Evolutionary conservation across 1,139 yeast species (phyloP).

Genomic region (Kurtzmaniella quercitrusa): DNA sequence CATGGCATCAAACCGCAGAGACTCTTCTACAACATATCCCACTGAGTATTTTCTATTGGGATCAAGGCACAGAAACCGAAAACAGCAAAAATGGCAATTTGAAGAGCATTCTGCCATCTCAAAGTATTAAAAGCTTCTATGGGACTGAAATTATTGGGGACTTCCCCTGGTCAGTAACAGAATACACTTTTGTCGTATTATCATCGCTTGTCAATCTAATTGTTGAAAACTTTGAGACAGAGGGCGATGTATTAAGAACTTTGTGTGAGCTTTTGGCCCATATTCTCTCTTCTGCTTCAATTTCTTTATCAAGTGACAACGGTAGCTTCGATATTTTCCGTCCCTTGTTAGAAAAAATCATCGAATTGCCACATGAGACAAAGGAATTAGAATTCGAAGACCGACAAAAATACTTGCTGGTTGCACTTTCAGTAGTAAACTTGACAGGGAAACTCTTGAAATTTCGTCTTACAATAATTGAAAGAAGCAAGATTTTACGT

Average conservation of each 20-base stretch:
- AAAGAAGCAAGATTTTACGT: slow-evolving; percentile 31
- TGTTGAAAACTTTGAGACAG: slow-evolving; percentile 18
- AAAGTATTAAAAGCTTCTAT: not conserved
- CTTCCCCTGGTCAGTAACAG: slow-evolving; percentile 41
- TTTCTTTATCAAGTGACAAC: not conserved
- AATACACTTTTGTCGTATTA: slow-evolving; percentile 40
- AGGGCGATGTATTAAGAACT: slow-evolving; percentile 19
- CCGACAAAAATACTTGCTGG: slow-evolving; percentile 16
- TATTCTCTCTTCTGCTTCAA: slow-evolving; percentile 33
- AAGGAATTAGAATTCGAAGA: slow-evolving; percentile 10
- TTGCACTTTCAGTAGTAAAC: slow-evolving; percentile 45
- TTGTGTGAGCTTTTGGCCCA: slow-evolving; percentile 21
- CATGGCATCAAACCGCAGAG: slow-evolving; percentile 35
- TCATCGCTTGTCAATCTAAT: slow-evolving; percentile 30
- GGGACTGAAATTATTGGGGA: not conserved
- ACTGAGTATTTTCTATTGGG: slow-evolving; percentile 52
- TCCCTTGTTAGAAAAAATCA: not conserved
- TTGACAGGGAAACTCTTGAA: slow-evolving; percentile 37
- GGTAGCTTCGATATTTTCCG: not conserved
- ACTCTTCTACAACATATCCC: slow-evolving; percentile 49
- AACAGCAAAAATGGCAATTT: not conserved
- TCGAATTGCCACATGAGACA: slow-evolving; percentile 1
- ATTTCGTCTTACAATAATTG: slow-evolving; percentile 15
- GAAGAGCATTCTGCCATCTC: not conserved
- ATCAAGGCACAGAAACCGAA: not conserved